phyloP scores from a whole-genome alignment of 257 asterid genomes.

The Solanum raphanifolium region DNA sequence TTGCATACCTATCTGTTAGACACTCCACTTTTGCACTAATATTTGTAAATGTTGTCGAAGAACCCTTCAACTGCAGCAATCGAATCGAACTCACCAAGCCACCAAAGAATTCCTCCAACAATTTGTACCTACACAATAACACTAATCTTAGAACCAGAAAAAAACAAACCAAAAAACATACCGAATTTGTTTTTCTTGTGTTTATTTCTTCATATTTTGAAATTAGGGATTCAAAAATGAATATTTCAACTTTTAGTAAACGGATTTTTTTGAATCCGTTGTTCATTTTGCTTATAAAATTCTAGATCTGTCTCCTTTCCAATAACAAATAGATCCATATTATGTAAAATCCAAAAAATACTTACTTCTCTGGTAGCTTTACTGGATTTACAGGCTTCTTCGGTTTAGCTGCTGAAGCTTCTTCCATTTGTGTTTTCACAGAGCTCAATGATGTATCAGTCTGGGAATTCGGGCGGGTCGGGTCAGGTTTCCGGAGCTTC shows the following conservation, averaged over 20 bases:
- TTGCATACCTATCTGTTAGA: constrained; percentile 62
- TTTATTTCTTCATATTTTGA: neutral
- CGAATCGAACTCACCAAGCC: constrained; percentile 65
- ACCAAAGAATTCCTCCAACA: constrained; percentile 59
- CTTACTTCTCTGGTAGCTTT: neutral
- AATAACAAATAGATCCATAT: neutral
- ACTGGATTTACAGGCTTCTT: constrained; percentile 13
- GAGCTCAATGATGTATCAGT: neutral
- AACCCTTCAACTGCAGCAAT: constrained; percentile 53
- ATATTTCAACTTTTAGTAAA: neutral
- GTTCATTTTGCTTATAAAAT: neutral
- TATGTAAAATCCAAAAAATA: neutral
- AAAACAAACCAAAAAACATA: neutral
- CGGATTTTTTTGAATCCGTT: neutral
- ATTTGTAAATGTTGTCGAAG: constrained; percentile 39
- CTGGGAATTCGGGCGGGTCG: neutral
- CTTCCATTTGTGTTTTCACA: neutral
- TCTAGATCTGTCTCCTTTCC: neutral
- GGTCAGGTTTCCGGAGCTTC: constrained; percentile 32
- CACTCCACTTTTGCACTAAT: constrained; percentile 49
- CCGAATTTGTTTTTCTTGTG: neutral
- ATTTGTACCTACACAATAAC: constrained; percentile 47
- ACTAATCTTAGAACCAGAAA: neutral
- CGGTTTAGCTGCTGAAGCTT: neutral
- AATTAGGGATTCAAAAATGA: neutral